A percentile compares a stretch with the other conserved stretches of the same genome.
phyloP scores from a whole-genome alignment of 306 rosid species.

The Cucumis hystrix region DNA sequence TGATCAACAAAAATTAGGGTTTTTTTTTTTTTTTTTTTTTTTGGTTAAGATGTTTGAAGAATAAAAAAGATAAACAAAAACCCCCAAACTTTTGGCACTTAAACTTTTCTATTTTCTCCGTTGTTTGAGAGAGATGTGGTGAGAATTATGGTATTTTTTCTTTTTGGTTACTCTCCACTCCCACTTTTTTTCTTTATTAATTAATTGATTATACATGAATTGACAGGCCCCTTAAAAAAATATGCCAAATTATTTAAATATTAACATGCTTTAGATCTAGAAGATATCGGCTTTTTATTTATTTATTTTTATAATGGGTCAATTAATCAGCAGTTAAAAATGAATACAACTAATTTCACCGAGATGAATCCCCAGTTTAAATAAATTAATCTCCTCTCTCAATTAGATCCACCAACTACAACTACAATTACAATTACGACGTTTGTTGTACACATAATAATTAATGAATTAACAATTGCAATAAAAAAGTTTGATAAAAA shows the following conservation, averaged over 20 bases:
- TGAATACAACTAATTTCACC: not conserved
- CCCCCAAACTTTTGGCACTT: not conserved
- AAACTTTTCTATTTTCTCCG: not conserved
- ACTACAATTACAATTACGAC: not conserved
- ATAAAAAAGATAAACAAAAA: not conserved
- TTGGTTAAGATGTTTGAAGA: not conserved
- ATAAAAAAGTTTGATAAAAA: not conserved
- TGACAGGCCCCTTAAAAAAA: not conserved
- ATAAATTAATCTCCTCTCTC: not conserved
- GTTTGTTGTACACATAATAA: too few relatives aligned
- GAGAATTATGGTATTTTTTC: not conserved
- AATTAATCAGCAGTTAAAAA: not conserved
- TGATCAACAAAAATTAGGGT: not conserved
- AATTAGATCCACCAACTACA: not conserved
- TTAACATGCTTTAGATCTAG: not conserved
- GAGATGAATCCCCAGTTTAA: not conserved
- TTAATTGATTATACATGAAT: slow-evolving; percentile 1
- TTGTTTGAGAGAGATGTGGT: not conserved
- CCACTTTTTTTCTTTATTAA: not conserved
- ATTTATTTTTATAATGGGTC: not conserved
- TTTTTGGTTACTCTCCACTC: slow-evolving; percentile 17
- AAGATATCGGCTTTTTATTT: not conserved
- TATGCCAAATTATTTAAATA: not conserved
- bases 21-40: not conserved
- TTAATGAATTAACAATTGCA: not conserved